phyloP scores from a whole-genome alignment of 2,329 filamentous ascomycete genomes.

The Aspergillus sp. region DNA sequence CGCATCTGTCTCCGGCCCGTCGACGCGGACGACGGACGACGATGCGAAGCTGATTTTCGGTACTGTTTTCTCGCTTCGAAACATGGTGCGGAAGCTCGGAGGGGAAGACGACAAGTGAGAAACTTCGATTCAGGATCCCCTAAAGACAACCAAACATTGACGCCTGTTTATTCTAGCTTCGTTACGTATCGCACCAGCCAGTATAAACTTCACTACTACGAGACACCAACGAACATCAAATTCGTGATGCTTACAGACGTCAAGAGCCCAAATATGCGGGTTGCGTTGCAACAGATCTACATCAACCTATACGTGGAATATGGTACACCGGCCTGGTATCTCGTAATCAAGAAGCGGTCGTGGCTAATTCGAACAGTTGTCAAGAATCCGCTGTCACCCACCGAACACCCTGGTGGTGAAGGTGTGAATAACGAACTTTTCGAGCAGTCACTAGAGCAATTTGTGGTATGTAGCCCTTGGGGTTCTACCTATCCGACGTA shows the following conservation, averaged over 20 bases:
- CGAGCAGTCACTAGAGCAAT: slow-evolving; percentile 56
- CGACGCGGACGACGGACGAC: slow-evolving; percentile 62
- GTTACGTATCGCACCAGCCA: slow-evolving; percentile 89
- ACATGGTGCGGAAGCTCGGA: slow-evolving; percentile 94
- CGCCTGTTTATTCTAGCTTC: slow-evolving; percentile 59
- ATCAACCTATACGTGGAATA: slow-evolving; percentile 98
- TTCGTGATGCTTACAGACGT: slow-evolving; percentile 97
- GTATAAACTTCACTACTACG: slow-evolving; percentile 99
- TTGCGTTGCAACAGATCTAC: slow-evolving; percentile 96
- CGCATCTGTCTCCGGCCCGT: slow-evolving; percentile 33
- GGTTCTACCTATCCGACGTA: slow-evolving; percentile 12
- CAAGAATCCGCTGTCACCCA: slow-evolving; percentile 63
- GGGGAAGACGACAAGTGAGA: slow-evolving; percentile 76
- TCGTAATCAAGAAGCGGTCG: not conserved
- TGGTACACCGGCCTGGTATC: slow-evolving; percentile 47
- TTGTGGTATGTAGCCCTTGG: slow-evolving; percentile 42
- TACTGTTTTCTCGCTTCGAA: slow-evolving; percentile 91
- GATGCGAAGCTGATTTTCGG: slow-evolving; percentile 98
- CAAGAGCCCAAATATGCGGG: slow-evolving; percentile 82
- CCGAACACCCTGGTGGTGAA: slow-evolving; percentile 60
- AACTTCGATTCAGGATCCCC: not conserved
- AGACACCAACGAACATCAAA: slow-evolving; percentile 92
- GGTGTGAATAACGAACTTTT: slow-evolving; percentile 67
- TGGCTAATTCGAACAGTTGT: slow-evolving; percentile 47
- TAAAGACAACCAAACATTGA: not conserved